These are phyloP conservation scores for Botrytis deweyae DNA, from an alignment of 2,329 filamentous ascomycete species.

Conservation along the genomic window DNA sequence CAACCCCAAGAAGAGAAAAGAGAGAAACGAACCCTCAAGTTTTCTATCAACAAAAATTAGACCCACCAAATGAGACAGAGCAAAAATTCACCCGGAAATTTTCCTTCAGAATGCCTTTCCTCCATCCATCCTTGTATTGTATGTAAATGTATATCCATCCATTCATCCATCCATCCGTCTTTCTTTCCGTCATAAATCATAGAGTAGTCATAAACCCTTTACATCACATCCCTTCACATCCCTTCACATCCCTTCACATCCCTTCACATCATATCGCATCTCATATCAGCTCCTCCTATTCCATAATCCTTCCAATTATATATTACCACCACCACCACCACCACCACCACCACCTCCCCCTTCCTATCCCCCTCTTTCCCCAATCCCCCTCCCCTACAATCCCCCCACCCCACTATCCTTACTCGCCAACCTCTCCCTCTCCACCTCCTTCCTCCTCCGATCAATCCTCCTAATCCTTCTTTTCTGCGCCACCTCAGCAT, in stretches of 20 bases:
- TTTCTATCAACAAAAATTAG: background rate
- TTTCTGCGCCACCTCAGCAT: constrained; percentile 45
- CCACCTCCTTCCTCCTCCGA: constrained; percentile 14
- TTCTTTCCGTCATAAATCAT: constrained; percentile 6
- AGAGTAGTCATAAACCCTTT: background rate
- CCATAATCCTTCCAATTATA: background rate
- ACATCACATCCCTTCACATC: background rate
- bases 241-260: too few species aligned
- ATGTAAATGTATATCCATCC: background rate
- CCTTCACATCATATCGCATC: too few species aligned
- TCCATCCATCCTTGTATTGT: background rate
- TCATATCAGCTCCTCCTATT: background rate
- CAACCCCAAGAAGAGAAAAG: too few species aligned
- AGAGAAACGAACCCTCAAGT: too few species aligned
- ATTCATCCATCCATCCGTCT: background rate
- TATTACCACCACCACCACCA: background rate
- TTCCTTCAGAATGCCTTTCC: background rate
- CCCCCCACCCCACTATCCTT: constrained; percentile 15
- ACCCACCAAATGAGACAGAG: background rate
- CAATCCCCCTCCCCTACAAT: background rate
- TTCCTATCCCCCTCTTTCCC: background rate
- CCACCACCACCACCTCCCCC: background rate
- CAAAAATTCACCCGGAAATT: background rate
- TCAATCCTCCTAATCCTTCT: constrained; percentile 32
- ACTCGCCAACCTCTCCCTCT: constrained; percentile 23